Evolutionary conservation across 257 asterid species (phyloP).

Genomic region (Nyctanthes arbortristis): DNA sequence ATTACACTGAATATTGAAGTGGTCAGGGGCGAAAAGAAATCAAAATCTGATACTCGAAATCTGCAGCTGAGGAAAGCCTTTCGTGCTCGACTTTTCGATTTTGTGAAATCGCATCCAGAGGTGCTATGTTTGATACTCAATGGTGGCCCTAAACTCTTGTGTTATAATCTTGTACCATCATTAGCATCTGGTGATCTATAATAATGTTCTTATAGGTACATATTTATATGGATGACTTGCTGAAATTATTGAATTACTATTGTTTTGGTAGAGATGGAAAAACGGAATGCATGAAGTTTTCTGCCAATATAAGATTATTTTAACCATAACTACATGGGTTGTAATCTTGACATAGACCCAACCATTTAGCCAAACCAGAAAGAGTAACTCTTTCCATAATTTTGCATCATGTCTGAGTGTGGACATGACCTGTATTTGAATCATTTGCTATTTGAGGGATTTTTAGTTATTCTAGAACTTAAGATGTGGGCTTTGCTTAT

Average conservation of each 20-base stretch:
- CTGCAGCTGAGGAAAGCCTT: constrained; percentile 60
- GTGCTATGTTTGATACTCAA: constrained; percentile 32
- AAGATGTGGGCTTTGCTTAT: not conserved
- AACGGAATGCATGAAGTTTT: too few species aligned
- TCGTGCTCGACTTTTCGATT: constrained; percentile 54
- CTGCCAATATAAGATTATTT: too few species aligned
- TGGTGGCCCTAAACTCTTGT: not conserved
- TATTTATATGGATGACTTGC: too few species aligned
- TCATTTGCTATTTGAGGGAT: not conserved
- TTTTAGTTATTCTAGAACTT: constrained; percentile 6
- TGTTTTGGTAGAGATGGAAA: too few species aligned
- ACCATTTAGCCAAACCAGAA: not conserved
- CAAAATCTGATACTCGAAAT: constrained; percentile 42
- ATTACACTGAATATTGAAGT: constrained; percentile 42
- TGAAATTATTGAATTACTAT: too few species aligned
- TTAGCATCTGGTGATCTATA: too few species aligned
- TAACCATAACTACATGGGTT: too few species aligned
- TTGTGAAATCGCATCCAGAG: constrained; percentile 70
- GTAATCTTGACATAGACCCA: too few species aligned
- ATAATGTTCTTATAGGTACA: too few species aligned
- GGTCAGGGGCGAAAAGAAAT: constrained; percentile 32
- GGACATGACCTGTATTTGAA: not conserved
- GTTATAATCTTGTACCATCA: too few species aligned
- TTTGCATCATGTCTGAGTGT: not conserved
- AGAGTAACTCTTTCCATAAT: not conserved